phyloP scores from a whole-genome alignment of 345 rosid genomes.

The Mercurialis annua region DNA sequence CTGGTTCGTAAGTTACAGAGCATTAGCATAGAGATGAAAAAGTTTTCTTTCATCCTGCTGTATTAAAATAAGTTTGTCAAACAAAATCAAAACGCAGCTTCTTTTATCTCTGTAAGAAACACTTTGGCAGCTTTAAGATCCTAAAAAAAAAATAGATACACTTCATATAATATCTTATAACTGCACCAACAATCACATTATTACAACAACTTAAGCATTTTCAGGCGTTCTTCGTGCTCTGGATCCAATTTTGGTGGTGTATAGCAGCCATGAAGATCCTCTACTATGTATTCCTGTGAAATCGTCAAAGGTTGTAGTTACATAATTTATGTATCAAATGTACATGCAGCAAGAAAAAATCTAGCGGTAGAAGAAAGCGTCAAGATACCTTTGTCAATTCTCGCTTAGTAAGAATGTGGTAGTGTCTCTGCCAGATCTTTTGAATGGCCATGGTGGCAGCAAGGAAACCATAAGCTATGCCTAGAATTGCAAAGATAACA shows the following conservation, averaged over 20 bases:
- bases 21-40: neutral
- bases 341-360: neutral
- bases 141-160: neutral
- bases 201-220: slow-evolving; percentile 77
- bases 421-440: slow-evolving; percentile 95
- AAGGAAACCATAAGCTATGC: slow-evolving; percentile 91
- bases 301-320: neutral
- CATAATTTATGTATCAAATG: neutral
- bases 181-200: neutral
- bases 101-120: slow-evolving; percentile 2
- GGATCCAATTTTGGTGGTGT: slow-evolving; percentile 75
- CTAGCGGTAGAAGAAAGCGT: neutral
- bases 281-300: slow-evolving; percentile 75
- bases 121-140: neutral
- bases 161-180: neutral
- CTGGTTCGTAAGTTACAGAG: neutral
- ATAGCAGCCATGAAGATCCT: slow-evolving; percentile 86
- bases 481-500: slow-evolving; percentile 82
- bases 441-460: slow-evolving; percentile 93
- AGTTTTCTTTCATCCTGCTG: neutral
- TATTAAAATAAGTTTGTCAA: neutral
- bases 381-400: slow-evolving; percentile 75
- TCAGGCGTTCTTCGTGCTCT: slow-evolving; percentile 69
- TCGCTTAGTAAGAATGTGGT: slow-evolving; percentile 85
- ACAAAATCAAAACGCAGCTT: slow-evolving; percentile 3